phyloP scores from a whole-genome alignment of 768 basidiomycete genomes.

The Suillus sp. region DNA sequence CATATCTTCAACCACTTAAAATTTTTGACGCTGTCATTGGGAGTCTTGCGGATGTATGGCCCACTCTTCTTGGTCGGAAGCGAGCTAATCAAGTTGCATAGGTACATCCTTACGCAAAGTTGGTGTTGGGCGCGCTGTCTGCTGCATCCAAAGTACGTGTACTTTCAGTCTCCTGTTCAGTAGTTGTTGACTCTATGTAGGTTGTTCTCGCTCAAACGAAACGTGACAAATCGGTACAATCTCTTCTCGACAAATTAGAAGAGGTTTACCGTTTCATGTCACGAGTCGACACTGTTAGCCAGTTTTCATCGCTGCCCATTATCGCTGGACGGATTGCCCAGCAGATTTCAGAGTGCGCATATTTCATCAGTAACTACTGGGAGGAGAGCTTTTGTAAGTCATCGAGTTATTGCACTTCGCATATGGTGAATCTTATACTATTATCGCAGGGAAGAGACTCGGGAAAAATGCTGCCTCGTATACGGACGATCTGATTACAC shows the following conservation, averaged over 20 bases:
- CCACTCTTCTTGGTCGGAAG: background rate
- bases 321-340: constrained; percentile 14
- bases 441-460: constrained; percentile 2
- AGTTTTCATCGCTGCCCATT: background rate
- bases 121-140: constrained; percentile 6
- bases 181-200: background rate
- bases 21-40: background rate
- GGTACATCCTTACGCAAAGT: constrained; percentile 15
- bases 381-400: constrained; percentile 23
- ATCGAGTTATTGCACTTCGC: background rate
- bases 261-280: constrained; percentile 6
- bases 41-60: background rate
- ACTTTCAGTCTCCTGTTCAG: background rate
- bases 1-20: constrained; percentile 7
- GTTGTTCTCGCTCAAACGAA: constrained; percentile 10
- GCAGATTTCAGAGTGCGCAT: constrained; percentile 29
- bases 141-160: constrained; percentile 1
- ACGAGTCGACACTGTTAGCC: background rate
- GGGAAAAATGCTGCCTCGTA: background rate
- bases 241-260: constrained; percentile 6
- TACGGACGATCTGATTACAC: background rate
- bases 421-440: background rate
- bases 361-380: constrained; percentile 31
- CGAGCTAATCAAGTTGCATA: background rate
- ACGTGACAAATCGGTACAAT: constrained; percentile 5